phyloP scores from a whole-genome alignment of 768 basidiomycete species.

The Gloeopeniophorella convolvens region DNA sequence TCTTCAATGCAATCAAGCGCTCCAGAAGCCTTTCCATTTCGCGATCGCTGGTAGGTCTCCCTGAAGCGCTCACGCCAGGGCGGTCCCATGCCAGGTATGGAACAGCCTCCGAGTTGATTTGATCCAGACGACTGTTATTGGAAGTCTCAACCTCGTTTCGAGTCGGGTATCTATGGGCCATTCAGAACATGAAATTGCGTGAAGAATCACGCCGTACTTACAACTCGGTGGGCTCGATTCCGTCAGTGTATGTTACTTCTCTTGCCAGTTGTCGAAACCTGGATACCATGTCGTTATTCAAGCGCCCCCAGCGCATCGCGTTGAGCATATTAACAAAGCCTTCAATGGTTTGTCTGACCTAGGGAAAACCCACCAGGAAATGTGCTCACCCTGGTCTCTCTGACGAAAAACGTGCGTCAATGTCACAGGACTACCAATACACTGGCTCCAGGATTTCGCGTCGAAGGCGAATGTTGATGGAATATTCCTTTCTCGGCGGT shows the following conservation, averaged over 20 bases:
- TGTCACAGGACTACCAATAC: conserved; percentile 49
- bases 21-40: conserved; percentile 44
- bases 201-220: conserved; percentile 30
- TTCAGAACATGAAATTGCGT: neutral
- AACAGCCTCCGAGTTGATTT: conserved; percentile 34
- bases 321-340: conserved; percentile 82
- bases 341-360: neutral
- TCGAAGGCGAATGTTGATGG: conserved; percentile 73
- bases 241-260: conserved; percentile 55
- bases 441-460: conserved; percentile 60
- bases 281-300: conserved; percentile 37
- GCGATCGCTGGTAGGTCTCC: conserved; percentile 29
- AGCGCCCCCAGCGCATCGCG: conserved; percentile 71
- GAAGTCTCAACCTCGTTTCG: conserved; percentile 66
- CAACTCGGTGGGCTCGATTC: conserved; percentile 79
- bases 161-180: conserved; percentile 51
- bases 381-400: conserved; percentile 61
- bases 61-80: conserved; percentile 40
- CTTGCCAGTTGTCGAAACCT: conserved; percentile 55
- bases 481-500: conserved; percentile 39
- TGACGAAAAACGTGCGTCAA: conserved; percentile 82
- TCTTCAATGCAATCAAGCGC: conserved; percentile 52
- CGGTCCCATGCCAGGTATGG: conserved; percentile 42
- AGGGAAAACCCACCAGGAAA: neutral
- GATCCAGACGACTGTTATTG: conserved; percentile 46